Evolutionary conservation across 176 grass and related monocot species (phyloP), one percentile per base, ranked within the genome.

Genomic region (Rhipidocladum racemiflorum): DNA sequence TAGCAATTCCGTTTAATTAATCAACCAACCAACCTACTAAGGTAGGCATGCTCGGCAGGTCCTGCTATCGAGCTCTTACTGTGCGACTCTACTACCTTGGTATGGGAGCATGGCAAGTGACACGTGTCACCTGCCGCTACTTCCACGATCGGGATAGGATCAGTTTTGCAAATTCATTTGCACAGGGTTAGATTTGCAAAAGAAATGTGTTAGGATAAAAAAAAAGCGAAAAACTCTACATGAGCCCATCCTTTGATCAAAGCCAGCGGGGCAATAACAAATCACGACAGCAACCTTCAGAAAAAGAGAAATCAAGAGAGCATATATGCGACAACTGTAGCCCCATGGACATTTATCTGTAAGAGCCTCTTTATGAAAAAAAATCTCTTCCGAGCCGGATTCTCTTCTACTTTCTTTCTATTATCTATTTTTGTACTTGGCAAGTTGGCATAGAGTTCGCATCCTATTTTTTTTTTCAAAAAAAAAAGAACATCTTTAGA

Each of bases 251-350:
- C 29, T 25, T 69, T 9, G 17, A 60, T 57, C 63, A 59, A 56
- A 24, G 40, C 53, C 17, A 44, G 44, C 44, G 38, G 38, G 53
- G 16, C 16, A 15, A 24, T 18, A 40, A 13, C n/a, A 43, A 54
- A 65, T 67, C 29, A 67, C 9, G 49, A 9, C 25, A 54, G 10
- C 70, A 77, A 80, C 20, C 55, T 23, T 43, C 70, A n/a, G 57
- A 29, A 75, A 54, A 54, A 28, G 18, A 61, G 30, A 9, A 65
- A 40, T 13, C 38, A 56, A 34, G 24, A 13, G 12, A 42, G 72
- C 29, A 86, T 80, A 86, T 86, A 66, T 74, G 46, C 76, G 68
- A 80, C 57, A 86, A 86, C 17, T 64, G 64, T 50, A 42, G 30
- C 32, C 29, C 32, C 15, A 49, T 61, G 36, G 8, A 45, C 32